phyloP scores from a whole-genome alignment of 2,329 filamentous ascomycete genomes.

The Aspergillus sp. region DNA sequence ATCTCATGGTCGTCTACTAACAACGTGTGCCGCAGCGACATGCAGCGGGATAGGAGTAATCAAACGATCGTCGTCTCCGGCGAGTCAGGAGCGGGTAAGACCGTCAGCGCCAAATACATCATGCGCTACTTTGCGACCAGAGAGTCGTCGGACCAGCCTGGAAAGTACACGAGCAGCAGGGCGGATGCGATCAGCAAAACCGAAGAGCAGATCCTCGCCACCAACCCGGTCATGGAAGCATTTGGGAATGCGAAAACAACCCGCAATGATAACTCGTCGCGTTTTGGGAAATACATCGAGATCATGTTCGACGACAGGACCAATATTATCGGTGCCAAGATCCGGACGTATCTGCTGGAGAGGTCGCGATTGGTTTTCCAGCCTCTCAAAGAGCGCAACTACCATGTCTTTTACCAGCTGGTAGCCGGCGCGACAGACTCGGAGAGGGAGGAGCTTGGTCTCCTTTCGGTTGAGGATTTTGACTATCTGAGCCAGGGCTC shows the following conservation, averaged over 20 bases:
- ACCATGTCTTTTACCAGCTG: slow-evolving; percentile 98
- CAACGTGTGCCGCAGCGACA: slow-evolving; percentile 56
- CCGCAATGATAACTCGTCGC: slow-evolving; percentile 95
- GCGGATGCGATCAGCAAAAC: slow-evolving; percentile 87
- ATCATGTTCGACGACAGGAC: slow-evolving; percentile 96
- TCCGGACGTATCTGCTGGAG: slow-evolving; percentile 89
- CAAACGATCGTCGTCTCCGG: slow-evolving; percentile 99
- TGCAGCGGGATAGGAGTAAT: slow-evolving; percentile 91
- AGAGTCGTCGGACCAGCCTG: slow-evolving; percentile 82
- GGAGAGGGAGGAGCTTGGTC: slow-evolving; percentile 67
- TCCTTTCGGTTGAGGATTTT: slow-evolving; percentile 80
- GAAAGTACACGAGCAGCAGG: slow-evolving; percentile 64
- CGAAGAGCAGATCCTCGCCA: slow-evolving; percentile 95
- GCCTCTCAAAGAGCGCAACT: slow-evolving; percentile 93
- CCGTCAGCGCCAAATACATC: slow-evolving; percentile 98
- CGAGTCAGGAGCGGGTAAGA: slow-evolving; percentile 97
- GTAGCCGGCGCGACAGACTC: slow-evolving; percentile 81
- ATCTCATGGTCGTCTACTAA: slow-evolving; percentile 26
- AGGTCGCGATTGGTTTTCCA: slow-evolving; percentile 95
- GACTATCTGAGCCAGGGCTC: slow-evolving; percentile 95
- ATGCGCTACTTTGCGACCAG: slow-evolving; percentile 99
- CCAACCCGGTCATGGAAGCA: slow-evolving; percentile 99
- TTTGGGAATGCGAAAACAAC: slow-evolving; percentile 99
- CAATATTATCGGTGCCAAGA: slow-evolving; percentile 96
- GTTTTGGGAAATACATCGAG: slow-evolving; percentile 99